These are phyloP conservation scores for Nidularia pulvinata DNA, from an alignment of 768 basidiomycete species.

Conservation along the genomic window DNA sequence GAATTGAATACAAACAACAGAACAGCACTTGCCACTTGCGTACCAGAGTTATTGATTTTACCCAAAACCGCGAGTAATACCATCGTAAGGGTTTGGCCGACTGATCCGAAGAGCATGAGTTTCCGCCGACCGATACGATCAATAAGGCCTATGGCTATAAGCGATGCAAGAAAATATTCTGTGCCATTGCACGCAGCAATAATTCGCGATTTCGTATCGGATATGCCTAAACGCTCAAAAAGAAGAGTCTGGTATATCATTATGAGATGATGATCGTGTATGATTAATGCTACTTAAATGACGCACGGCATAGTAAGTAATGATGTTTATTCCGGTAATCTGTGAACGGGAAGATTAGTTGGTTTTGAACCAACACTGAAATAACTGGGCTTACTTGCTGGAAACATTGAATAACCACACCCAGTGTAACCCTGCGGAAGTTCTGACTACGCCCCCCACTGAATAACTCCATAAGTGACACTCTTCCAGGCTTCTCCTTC, in stretches of 20 bases:
- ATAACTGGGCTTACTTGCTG: slow-evolving; percentile 38
- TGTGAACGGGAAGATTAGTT: slow-evolving; percentile 2
- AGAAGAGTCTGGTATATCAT: slow-evolving; percentile 41
- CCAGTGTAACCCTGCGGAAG: slow-evolving; percentile 56
- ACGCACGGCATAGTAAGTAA: slow-evolving; percentile 52
- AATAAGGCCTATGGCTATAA: slow-evolving; percentile 70
- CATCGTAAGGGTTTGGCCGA: slow-evolving; percentile 60
- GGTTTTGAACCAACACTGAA: background rate
- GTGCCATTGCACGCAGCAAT: slow-evolving; percentile 70
- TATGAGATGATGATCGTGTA: background rate
- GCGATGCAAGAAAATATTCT: slow-evolving; percentile 71
- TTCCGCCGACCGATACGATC: slow-evolving; percentile 74
- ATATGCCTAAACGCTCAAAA: slow-evolving; percentile 59
- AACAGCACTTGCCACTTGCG: slow-evolving; percentile 51
- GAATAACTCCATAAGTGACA: slow-evolving; percentile 53
- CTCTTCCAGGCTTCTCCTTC: slow-evolving; percentile 11
- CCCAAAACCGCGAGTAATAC: slow-evolving; percentile 57
- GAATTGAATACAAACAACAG: slow-evolving; percentile 72
- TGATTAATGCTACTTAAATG: background rate
- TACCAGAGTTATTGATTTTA: slow-evolving; percentile 42
- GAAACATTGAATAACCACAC: slow-evolving; percentile 61
- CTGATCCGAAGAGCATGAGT: slow-evolving; percentile 70
- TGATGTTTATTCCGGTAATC: slow-evolving; percentile 67
- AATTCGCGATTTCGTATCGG: slow-evolving; percentile 56
- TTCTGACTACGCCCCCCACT: slow-evolving; percentile 58